Conservation (phyloP, 495 filamentous ascomycete genomes). For the Tuber indicum region DNA sequence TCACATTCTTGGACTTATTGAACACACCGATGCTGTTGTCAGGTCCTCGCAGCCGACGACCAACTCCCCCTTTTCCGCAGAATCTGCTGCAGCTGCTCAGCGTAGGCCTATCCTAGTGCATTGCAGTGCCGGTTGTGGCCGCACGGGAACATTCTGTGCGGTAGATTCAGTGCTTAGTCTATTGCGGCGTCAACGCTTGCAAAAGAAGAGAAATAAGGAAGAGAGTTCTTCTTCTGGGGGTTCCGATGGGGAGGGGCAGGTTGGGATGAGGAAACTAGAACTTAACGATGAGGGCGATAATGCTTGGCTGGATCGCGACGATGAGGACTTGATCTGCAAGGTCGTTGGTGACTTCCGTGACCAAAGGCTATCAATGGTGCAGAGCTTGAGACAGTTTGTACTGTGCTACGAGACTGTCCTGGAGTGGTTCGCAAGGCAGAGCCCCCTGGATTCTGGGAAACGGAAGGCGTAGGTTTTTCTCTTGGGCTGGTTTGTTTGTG, state of each 20-base stretch:
- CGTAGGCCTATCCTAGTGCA: slow-evolving; percentile 79
- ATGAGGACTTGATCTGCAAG: slow-evolving; percentile 69
- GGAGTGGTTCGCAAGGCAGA: slow-evolving; percentile 68
- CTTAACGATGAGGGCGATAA: slow-evolving; percentile 47
- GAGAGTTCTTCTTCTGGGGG: slow-evolving; percentile 29
- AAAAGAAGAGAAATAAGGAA: slow-evolving; percentile 27
- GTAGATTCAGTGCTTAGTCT: slow-evolving; percentile 92
- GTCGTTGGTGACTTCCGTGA: slow-evolving; percentile 83
- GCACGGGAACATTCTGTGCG: slow-evolving; percentile 93
- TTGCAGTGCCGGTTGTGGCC: slow-evolving; percentile 90
- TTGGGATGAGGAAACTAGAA: slow-evolving; percentile 44
- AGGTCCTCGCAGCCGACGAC: slow-evolving; percentile 40
- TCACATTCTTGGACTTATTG: slow-evolving; percentile 78
- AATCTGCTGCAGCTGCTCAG: slow-evolving; percentile 41
- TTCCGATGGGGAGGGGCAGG: slow-evolving; percentile 38
- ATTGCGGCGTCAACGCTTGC: slow-evolving; percentile 67
- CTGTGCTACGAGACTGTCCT: slow-evolving; percentile 92
- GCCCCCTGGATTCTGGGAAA: slow-evolving; percentile 41
- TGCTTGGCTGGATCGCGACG: slow-evolving; percentile 52
- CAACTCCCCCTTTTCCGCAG: slow-evolving; percentile 39
- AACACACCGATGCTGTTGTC: slow-evolving; percentile 52
- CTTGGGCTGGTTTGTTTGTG: slow-evolving; percentile 20
- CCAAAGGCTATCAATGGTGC: slow-evolving; percentile 93
- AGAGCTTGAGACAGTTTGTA: slow-evolving; percentile 88
- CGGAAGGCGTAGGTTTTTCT: slow-evolving; percentile 36